A percentile compares a stretch with the other conserved stretches of the same genome.
These are phyloP conservation scores for Gastrolobium bilobum DNA, from an alignment of 306 rosid genomes.

Conservation along the genomic window DNA sequence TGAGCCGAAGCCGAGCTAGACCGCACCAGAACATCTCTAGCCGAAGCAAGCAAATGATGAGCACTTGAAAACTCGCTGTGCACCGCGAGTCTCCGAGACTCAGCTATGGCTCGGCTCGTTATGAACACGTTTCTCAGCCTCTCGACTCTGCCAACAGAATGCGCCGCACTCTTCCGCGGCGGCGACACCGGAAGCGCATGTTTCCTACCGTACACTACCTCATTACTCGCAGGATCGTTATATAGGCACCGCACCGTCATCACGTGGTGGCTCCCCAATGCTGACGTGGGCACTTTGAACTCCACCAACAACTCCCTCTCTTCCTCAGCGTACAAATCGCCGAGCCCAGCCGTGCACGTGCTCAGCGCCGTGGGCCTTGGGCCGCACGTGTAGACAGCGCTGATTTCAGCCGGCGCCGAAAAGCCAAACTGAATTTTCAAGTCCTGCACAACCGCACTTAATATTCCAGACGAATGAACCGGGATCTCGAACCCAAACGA, in stretches of 20 bases:
- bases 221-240: conserved; percentile 57
- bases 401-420: conserved; percentile 55
- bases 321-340: conserved; percentile 73
- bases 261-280: conserved; percentile 51
- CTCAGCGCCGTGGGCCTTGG: conserved; percentile 58
- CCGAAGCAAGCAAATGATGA: conserved; percentile 60
- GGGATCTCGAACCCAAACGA: conserved; percentile 55
- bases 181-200: conserved; percentile 54
- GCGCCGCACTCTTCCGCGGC: conserved; percentile 17
- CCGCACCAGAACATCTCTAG: conserved; percentile 55
- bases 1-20: conserved; percentile 49
- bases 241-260: conserved; percentile 60
- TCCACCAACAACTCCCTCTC: conserved; percentile 71
- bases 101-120: conserved; percentile 68
- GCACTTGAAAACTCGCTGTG: conserved; percentile 55
- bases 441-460: conserved; percentile 67
- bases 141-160: conserved; percentile 44
- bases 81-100: conserved; percentile 57
- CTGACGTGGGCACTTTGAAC: conserved; percentile 54
- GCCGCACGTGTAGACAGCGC: conserved; percentile 58
- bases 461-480: conserved; percentile 24
- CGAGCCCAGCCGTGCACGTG: conserved; percentile 56
- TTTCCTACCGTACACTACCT: conserved; percentile 56
- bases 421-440: conserved; percentile 63
- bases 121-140: conserved; percentile 58